Evolutionary conservation across 148 eudicot species (phyloP), one percentile per base, ranked within the genome.

Genomic region (Rhododendron griersonianum): DNA sequence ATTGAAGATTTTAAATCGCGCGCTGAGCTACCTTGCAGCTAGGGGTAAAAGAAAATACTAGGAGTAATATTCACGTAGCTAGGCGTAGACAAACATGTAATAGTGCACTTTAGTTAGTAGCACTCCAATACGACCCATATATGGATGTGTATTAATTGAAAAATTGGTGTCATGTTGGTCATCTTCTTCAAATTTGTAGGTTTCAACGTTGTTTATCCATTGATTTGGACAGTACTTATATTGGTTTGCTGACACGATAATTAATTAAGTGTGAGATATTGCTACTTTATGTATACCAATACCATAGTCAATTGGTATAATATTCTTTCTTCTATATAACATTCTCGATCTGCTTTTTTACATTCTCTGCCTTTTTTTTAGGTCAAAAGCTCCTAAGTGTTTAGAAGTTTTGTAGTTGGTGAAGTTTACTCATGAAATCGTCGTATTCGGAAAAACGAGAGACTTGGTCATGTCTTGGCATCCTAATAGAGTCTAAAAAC

Each of bases 201-300:
- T 16, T 81, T 18, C 67, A 33, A 18, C 25, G 7, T 81, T 81
- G 41, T 57, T 48, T 51, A 18, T 81, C 83, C 48, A 6, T 1
- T 15, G 57, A 23, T 30, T 53, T 53, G n/a, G 10, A 2, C 7
- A 51, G 63, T 28, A 51, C 7, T 81, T 53, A 28, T 30, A 71
- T 81, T 81, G 83, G 63, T 81, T 51, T 33, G 65, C 83, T 53
- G 67, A 81, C 82, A 25, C 82, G 59, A 28, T 30, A 25, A 50
- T 5, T 30, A 15, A 55, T 5, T 30, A 15, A 53, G 33, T 35
- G 41, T 15, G 41, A 50, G 41, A 30, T 50, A 28, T 28, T 33
- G 2, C 28, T 21, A 23, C 35, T 47, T 79, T 44, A 7, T 19
- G 19, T 41, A 5, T 41, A 7, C 11, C 1, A 6, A 35, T 35